Evolutionary conservation across 2,329 filamentous ascomycete species (phyloP).

Genomic region (Claviceps humidiphila): DNA sequence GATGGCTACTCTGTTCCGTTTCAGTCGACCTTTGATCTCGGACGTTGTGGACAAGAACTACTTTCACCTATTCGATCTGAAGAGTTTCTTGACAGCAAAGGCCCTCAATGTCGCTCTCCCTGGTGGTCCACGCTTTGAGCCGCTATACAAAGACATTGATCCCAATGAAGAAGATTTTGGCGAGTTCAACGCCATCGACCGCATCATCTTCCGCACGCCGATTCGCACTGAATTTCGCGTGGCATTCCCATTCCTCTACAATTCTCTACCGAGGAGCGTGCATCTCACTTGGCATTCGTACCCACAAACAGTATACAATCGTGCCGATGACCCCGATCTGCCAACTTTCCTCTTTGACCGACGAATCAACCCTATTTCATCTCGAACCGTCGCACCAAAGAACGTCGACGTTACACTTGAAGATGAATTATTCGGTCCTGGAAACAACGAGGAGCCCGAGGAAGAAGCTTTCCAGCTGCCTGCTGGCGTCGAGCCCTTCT

Average conservation of each 20-base stretch:
- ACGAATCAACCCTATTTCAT: conserved; percentile 95
- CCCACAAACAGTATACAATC: conserved; percentile 83
- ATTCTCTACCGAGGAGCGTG: conserved; percentile 88
- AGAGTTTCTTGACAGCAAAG: conserved; percentile 92
- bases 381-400: conserved; percentile 82
- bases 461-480: conserved; percentile 81
- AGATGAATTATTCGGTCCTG: conserved; percentile 79
- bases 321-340: conserved; percentile 74
- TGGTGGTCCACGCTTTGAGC: conserved; percentile 93
- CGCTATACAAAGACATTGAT: conserved; percentile 95
- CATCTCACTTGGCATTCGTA: conserved; percentile 88
- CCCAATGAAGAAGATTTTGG: conserved; percentile 98
- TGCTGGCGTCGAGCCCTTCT: conserved; percentile 68
- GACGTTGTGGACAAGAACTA: conserved; percentile 95
- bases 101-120: conserved; percentile 94
- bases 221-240: conserved; percentile 94
- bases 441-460: conserved; percentile 58
- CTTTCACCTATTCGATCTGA: conserved; percentile 91
- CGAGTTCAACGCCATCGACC: conserved; percentile 98
- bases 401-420: conserved; percentile 88
- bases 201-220: conserved; percentile 93
- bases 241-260: conserved; percentile 89
- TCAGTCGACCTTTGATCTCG: conserved; percentile 81
- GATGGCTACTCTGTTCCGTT: conserved; percentile 88
- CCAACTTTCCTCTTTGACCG: conserved; percentile 97